A percentile compares a stretch with the other conserved stretches of the same genome.
phyloP scores from a whole-genome alignment of 2,329 filamentous ascomycete species.

The Penicillium concentricum region DNA sequence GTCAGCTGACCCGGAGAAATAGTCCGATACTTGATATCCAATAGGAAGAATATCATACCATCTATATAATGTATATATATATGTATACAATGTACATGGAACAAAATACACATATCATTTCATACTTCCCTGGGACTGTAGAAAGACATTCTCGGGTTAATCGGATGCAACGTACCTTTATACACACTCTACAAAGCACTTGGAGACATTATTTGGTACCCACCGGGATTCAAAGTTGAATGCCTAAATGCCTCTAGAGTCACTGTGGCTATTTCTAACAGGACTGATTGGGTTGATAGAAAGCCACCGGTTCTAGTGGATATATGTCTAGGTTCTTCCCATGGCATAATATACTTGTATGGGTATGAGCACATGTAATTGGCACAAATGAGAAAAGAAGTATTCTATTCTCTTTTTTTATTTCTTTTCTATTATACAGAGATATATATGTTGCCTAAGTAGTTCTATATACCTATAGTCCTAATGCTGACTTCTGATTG shows the following conservation, averaged over 20 bases:
- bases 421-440: too few relatives aligned
- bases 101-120: too few relatives aligned
- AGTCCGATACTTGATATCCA: neutral
- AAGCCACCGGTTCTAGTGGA: neutral
- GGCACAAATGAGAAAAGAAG: too few relatives aligned
- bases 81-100: too few relatives aligned
- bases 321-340: neutral
- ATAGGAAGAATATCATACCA: too few relatives aligned
- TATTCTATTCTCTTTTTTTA: too few relatives aligned
- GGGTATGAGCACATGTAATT: neutral
- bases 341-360: too few relatives aligned
- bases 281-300: neutral
- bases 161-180: neutral
- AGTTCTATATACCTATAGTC: neutral
- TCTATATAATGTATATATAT: too few relatives aligned
- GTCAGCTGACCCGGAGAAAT: neutral
- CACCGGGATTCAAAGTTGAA: neutral
- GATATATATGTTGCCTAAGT: too few relatives aligned
- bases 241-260: neutral
- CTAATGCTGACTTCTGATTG: neutral
- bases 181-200: too few relatives aligned
- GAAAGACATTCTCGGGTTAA: neutral
- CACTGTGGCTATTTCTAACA: neutral
- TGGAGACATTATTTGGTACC: neutral
- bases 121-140: neutral